These are phyloP conservation scores for Furcasterigmium furcatum DNA, from an alignment of 2,329 filamentous ascomycete genomes.

Conservation along the genomic window DNA sequence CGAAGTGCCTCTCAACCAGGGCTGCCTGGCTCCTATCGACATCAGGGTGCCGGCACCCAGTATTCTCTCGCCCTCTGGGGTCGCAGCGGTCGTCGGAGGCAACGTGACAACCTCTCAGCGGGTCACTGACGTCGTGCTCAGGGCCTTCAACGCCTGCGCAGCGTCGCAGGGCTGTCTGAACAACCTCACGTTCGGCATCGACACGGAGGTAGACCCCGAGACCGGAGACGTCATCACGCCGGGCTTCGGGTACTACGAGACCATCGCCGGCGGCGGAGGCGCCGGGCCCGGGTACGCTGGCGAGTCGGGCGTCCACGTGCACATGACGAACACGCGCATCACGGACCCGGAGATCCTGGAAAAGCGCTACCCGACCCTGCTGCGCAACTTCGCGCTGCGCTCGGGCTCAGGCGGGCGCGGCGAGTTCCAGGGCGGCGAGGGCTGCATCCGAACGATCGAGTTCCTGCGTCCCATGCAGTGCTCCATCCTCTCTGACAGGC, in stretches of 20 bases:
- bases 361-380: constrained; percentile 26
- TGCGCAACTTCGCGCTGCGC: constrained; percentile 26
- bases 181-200: constrained; percentile 84
- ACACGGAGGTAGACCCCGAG: constrained; percentile 60
- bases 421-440: constrained; percentile 69
- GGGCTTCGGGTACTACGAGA: constrained; percentile 32
- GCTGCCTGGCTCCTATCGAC: constrained; percentile 73
- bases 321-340: constrained; percentile 36
- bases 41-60: constrained; percentile 70
- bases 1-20: constrained; percentile 88
- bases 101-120: constrained; percentile 80
- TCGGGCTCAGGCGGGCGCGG: constrained; percentile 53
- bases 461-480: constrained; percentile 72
- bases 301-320: constrained; percentile 23
- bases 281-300: constrained; percentile 24
- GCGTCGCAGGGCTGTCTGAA: constrained; percentile 80
- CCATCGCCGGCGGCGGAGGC: constrained; percentile 27
- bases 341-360: constrained; percentile 32
- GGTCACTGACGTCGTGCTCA: constrained; percentile 79
- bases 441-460: constrained; percentile 76
- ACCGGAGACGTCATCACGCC: constrained; percentile 39
- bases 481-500: constrained; percentile 72
- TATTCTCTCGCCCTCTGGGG: constrained; percentile 72
- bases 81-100: constrained; percentile 77
- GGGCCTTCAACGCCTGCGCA: constrained; percentile 75